phyloP scores from a whole-genome alignment of 257 asterid species.

The Schizonepeta tenuifolia region DNA sequence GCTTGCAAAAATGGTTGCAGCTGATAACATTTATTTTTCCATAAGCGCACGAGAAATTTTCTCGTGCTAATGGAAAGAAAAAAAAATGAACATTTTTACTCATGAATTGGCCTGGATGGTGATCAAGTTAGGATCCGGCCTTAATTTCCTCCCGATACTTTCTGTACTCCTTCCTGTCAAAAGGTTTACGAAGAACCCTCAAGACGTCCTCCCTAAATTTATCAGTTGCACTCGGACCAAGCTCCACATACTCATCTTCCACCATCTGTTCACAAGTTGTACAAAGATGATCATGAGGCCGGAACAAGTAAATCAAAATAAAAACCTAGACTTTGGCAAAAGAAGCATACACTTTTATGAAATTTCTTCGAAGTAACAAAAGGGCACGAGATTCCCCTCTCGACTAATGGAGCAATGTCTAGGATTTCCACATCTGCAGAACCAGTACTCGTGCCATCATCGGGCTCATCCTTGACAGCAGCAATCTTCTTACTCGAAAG shows the following conservation, averaged over 20 bases:
- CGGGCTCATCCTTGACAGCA: too few species aligned
- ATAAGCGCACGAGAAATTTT: too few species aligned
- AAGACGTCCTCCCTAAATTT: slow-evolving; percentile 38
- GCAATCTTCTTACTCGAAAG: too few species aligned
- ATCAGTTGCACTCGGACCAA: neutral
- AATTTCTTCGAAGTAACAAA: slow-evolving; percentile 33
- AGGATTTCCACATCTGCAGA: neutral
- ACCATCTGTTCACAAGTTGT: slow-evolving; percentile 32
- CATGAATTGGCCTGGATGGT: neutral
- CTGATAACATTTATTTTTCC: too few species aligned
- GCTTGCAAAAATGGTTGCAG: too few species aligned
- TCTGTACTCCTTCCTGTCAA: slow-evolving; percentile 38
- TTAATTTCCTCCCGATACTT: slow-evolving; percentile 25
- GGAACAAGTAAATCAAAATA: too few species aligned
- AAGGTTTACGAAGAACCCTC: slow-evolving; percentile 38
- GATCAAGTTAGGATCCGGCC: slow-evolving; percentile 32
- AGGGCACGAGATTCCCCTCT: slow-evolving; percentile 22
- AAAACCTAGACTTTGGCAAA: too few species aligned
- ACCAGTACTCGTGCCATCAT: too few species aligned
- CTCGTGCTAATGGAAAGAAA: too few species aligned
- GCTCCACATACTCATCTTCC: slow-evolving; percentile 5
- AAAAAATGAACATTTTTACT: too few species aligned
- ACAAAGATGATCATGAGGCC: too few species aligned
- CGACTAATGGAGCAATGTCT: slow-evolving; percentile 13
- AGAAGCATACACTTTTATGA: slow-evolving; percentile 26